Base-by-base conservation (phyloP, 2,329 filamentous ascomycete genomes). In the Penicillium glabrum region DNA sequence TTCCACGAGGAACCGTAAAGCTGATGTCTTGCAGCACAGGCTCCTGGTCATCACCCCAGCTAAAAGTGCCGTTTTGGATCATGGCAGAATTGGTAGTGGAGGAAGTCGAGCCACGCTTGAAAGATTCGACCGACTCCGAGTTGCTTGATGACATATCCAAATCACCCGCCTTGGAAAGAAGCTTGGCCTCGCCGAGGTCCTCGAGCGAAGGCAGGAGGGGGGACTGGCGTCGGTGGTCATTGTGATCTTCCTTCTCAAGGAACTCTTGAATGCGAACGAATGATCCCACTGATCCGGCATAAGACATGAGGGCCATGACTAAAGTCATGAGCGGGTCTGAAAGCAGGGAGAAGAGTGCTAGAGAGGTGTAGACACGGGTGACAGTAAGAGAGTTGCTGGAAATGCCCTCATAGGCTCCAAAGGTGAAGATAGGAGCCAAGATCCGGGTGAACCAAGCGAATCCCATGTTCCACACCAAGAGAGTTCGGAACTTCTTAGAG, bases 181-280 rank as follows among this genome's bases (percentile, higher is more conserved):
- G 29, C 13, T 64, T 64, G 8, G 61, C 59, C 16, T 66, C 60
- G 26, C 68, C 58, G 6, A 67, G 54, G 29, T 63, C 54, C n/a
- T 62, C 56, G 6, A 65, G 51, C 2, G 54, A 61, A 16, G 60
- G 55, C 14, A 58, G 51, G 1, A 50, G 47, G 23, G 56, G 54
- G 1, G 54, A 29, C 19, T 54, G 61, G 8, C 58, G 41, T 51
- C 70, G 57, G 19, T 61, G 61, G 46, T 76, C 72, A 6, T 61
- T 41, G 54, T 70, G 69, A 3, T 65, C 55, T 27, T 71, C 61
- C 46, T 72, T 73, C 10, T 72, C 63, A 1, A 82, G 63, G 54
- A 80, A 81, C 11, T 74, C 70, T 53, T 81, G 78, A 16, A 81
- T 80, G 16, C 79, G 71, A 35, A 69, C 67, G 57, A 81, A 81